A percentile compares a stretch with the other conserved stretches of the same genome.
Conservation (phyloP, 2,329 filamentous ascomycete genomes). For the Diplocarpon mali region DNA sequence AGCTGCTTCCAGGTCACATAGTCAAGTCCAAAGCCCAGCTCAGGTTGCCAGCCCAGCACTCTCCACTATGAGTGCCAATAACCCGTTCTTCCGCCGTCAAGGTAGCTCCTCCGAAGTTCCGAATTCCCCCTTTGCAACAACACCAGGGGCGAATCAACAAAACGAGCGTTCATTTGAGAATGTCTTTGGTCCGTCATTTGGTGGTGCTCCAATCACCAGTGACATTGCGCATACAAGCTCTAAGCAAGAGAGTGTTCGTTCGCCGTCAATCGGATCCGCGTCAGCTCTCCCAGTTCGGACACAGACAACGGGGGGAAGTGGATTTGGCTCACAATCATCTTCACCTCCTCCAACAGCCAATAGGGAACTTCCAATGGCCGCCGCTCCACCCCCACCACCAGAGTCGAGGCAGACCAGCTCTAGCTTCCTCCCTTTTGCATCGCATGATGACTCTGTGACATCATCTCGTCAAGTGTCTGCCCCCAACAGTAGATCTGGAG, state of each 20-base stretch:
- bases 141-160: constrained; percentile 29
- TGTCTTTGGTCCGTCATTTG: constrained; percentile 66
- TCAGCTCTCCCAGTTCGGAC: constrained; percentile 21
- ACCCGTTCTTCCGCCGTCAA: constrained; percentile 81
- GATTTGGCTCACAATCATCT: constrained; percentile 30
- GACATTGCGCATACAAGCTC: constrained; percentile 46
- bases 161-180: constrained; percentile 70
- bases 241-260: constrained; percentile 33
- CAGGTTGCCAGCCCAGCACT: constrained; percentile 58
- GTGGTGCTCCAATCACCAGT: constrained; percentile 31
- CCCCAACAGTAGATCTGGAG: constrained; percentile 54
- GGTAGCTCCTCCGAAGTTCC: constrained; percentile 43
- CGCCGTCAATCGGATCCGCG: constrained; percentile 16
- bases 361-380: constrained; percentile 42
- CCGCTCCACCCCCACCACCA: constrained; percentile 53
- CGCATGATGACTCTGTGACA: constrained; percentile 54
- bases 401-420: constrained; percentile 71
- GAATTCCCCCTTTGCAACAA: constrained; percentile 35
- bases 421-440: constrained; percentile 59
- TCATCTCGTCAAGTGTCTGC: constrained; percentile 72
- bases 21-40: constrained; percentile 29
- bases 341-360: constrained; percentile 53
- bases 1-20: constrained; percentile 36
- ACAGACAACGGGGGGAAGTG: constrained; percentile 18
- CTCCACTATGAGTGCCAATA: constrained; percentile 66